These are phyloP conservation scores for Epichloe gansuensis DNA, from an alignment of 2,329 filamentous ascomycete species.

Conservation along the genomic window DNA sequence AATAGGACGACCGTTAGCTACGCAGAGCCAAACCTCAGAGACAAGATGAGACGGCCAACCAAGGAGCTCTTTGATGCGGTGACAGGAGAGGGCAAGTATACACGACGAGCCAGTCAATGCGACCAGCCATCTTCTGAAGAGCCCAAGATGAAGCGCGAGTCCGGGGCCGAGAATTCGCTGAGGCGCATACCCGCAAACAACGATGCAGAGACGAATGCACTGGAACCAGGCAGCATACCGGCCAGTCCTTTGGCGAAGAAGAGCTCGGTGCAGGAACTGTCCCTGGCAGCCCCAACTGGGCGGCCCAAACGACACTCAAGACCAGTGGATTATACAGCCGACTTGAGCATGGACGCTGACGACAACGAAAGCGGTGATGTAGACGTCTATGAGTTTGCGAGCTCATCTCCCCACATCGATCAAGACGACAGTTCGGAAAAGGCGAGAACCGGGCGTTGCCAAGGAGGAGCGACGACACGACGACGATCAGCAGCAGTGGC, in stretches of 20 bases:
- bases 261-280: slow-evolving; percentile 17
- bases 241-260: slow-evolving; percentile 33
- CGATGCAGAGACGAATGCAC: slow-evolving; percentile 1
- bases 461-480: slow-evolving; percentile 22
- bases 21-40: slow-evolving; percentile 67
- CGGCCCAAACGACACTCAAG: slow-evolving; percentile 27
- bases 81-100: slow-evolving; percentile 45
- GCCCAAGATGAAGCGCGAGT: slow-evolving; percentile 22
- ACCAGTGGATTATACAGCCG: slow-evolving; percentile 3
- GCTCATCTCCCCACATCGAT: slow-evolving; percentile 30
- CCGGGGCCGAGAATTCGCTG: slow-evolving; percentile 18
- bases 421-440: slow-evolving; percentile 17
- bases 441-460: slow-evolving; percentile 18
- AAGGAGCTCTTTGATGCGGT: slow-evolving; percentile 68
- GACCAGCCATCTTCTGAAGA: slow-evolving; percentile 16
- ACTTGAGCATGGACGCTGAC: slow-evolving; percentile 1
- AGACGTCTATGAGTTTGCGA: slow-evolving; percentile 45
- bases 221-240: slow-evolving; percentile 14
- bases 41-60: slow-evolving; percentile 73
- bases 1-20: slow-evolving; percentile 62
- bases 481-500: slow-evolving; percentile 27
- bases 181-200: slow-evolving; percentile 14
- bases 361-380: slow-evolving; percentile 14
- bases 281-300: slow-evolving; percentile 24
- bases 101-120: slow-evolving; percentile 28